phyloP scores from a whole-genome alignment of 306 rosid species.

The Elaeagnus macrophylla region DNA sequence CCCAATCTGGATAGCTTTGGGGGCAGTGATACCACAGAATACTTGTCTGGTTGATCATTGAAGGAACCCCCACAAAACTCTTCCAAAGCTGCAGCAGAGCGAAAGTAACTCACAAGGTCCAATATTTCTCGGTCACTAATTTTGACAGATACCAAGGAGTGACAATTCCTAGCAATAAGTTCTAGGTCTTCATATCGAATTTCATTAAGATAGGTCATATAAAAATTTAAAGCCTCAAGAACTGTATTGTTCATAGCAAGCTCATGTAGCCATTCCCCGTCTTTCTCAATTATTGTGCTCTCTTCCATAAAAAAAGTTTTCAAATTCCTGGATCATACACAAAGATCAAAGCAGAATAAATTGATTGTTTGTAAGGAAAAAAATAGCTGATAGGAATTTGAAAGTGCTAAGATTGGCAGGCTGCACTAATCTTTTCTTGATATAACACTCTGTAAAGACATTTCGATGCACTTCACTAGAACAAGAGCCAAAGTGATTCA shows the following conservation, averaged over 20 bases:
- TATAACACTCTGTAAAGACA: too few relatives aligned
- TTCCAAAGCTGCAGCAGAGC: constrained; percentile 50
- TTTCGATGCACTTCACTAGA: too few relatives aligned
- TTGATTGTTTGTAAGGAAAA: not conserved
- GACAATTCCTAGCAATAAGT: constrained; percentile 73
- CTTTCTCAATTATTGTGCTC: constrained; percentile 49
- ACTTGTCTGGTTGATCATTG: constrained; percentile 44
- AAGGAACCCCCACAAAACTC: constrained; percentile 90
- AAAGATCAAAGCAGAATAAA: constrained; percentile 3
- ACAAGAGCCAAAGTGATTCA: too few relatives aligned
- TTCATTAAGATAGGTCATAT: constrained; percentile 55
- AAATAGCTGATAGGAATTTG: too few relatives aligned
- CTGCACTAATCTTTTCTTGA: too few relatives aligned
- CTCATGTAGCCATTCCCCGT: constrained; percentile 81
- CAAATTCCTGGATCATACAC: constrained; percentile 47
- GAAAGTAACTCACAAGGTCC: constrained; percentile 58
- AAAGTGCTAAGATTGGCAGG: too few relatives aligned
- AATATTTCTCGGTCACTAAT: constrained; percentile 68
- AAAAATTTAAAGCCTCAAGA: constrained; percentile 76
- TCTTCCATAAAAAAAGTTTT: constrained; percentile 79
- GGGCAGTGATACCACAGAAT: constrained; percentile 46
- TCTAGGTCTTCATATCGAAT: constrained; percentile 68
- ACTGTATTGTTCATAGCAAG: constrained; percentile 78
- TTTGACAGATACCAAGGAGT: constrained; percentile 62
- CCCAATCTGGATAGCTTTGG: constrained; percentile 56